Base-by-base conservation (phyloP, 768 basidiomycete genomes). In the Hydnomerulius pinastri region DNA sequence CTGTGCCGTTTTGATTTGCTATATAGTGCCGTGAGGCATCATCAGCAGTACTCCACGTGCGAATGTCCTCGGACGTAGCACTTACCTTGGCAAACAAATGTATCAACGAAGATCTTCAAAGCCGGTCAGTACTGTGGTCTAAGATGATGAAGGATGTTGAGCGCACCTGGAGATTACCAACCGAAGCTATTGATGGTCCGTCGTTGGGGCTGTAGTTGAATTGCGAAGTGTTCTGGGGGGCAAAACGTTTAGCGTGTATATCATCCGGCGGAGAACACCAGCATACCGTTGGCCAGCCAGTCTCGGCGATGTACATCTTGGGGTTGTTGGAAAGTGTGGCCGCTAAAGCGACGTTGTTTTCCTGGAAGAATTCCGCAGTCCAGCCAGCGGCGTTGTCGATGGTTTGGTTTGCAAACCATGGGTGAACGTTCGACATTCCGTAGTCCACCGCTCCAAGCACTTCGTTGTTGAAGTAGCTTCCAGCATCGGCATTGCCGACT, bases 271-370 rank as follows among this genome's bases (percentile, higher is more conserved):
- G 30, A 25, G 13, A 29, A 42, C 17, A 20, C 12, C 38, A 12
- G 61, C 78, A 43, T 68, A 88, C 87, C 43, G 89, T 80, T 27
- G 91, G 86, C 86, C 86, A 89, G 45, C 90, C 90, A 12, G 94
- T 97, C 75, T 99, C 97, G 1, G 96, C 97, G 52, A 98, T 97
- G 70, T 82, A 95, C 79, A 92, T 85, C 38, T 75, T 63, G 0
- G 94, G 92, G 4, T 80, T 76, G 66, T 94, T 96, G 4, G 81
- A n/a, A 18, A 88, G 73, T 0, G 55, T 45, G 8, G 70, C 55
- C 1, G 92, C 87, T n/a, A 71, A 63, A 6, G 58, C 68, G 5
- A 91, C 78, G 62, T 95, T 78, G n/a, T 70, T 78, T 9, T 75
- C 63, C 51, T 85, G 60, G 76, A 94, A 97, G 75, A 91, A 98